A percentile compares a stretch with the other conserved stretches of the same genome.
Conservation (phyloP, 345 rosid genomes). For the Pugionium dolabratum region DNA sequence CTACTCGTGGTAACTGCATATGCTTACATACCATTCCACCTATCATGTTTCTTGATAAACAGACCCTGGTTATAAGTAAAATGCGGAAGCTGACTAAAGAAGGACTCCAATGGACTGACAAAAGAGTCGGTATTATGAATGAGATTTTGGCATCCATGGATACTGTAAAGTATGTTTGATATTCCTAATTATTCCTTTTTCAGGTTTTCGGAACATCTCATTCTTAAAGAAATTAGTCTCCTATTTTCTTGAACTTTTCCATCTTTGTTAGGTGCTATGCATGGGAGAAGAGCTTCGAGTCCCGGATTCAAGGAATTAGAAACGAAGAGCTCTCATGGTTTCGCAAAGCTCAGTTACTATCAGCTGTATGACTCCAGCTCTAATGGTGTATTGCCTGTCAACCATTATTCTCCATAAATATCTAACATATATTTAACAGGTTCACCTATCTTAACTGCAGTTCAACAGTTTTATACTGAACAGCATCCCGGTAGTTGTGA, state of each 20-base stretch:
- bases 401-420: no score
- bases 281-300: slow-evolving; percentile 93
- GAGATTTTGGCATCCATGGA: slow-evolving; percentile 97
- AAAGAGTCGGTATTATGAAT: slow-evolving; percentile 85
- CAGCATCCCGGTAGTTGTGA: slow-evolving; percentile 85
- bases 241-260: not conserved
- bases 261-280: slow-evolving; percentile 73
- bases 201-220: slow-evolving; percentile 15
- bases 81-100: slow-evolving; percentile 88
- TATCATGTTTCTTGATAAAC: slow-evolving; percentile 31
- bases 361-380: slow-evolving; percentile 59
- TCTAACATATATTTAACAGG: no score
- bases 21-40: slow-evolving; percentile 16
- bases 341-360: slow-evolving; percentile 74
- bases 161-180: slow-evolving; percentile 78
- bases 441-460: slow-evolving; percentile 44
- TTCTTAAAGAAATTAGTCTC: slow-evolving; percentile 7
- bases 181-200: slow-evolving; percentile 8
- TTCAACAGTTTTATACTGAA: slow-evolving; percentile 78
- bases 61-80: slow-evolving; percentile 83
- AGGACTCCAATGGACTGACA: slow-evolving; percentile 91
- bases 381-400: no score
- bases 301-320: slow-evolving; percentile 66
- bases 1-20: not conserved
- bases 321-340: slow-evolving; percentile 87